A percentile compares a stretch with the other conserved stretches of the same genome.
Conservation (phyloP, 2,329 filamentous ascomycete genomes). For the Scorias spongiosa region DNA sequence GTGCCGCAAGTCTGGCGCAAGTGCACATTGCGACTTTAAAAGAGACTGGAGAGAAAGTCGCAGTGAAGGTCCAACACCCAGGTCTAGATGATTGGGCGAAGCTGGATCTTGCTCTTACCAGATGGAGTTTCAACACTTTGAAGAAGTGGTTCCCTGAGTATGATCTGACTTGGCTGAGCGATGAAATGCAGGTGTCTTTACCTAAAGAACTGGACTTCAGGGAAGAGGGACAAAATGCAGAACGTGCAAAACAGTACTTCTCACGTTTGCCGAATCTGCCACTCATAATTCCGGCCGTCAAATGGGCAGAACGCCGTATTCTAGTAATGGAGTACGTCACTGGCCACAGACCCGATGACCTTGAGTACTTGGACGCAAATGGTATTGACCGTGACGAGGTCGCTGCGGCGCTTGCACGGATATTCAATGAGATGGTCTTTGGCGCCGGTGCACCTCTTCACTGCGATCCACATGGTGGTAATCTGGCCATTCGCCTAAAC, state of each 20-base stretch:
- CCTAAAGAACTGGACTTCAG: constrained; percentile 86
- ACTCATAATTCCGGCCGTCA: constrained; percentile 72
- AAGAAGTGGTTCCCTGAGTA: constrained; percentile 96
- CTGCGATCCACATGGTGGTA: constrained; percentile 93
- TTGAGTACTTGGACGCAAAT: constrained; percentile 70
- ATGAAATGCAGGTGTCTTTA: constrained; percentile 81
- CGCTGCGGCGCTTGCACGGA: constrained; percentile 71
- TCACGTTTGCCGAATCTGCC: constrained; percentile 57
- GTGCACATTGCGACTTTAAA: constrained; percentile 79
- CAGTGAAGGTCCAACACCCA: constrained; percentile 94
- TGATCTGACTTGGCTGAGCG: constrained; percentile 87
- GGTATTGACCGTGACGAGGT: constrained; percentile 91
- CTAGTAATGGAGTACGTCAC: constrained; percentile 90
- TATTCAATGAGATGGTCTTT: constrained; percentile 99
- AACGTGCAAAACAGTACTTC: constrained; percentile 68
- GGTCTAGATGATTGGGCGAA: constrained; percentile 77
- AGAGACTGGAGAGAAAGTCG: constrained; percentile 70
- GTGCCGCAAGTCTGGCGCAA: constrained; percentile 85
- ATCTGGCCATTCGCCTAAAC: constrained; percentile 81
- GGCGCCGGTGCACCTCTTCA: constrained; percentile 76
- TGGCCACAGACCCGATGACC: constrained; percentile 74
- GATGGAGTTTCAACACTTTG: constrained; percentile 76
- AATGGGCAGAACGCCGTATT: constrained; percentile 80
- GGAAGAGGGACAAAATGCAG: constrained; percentile 72
- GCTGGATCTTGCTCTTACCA: constrained; percentile 72